phyloP scores from a whole-genome alignment of 148 eudicot species.

The Fagopyrum esculentum region DNA sequence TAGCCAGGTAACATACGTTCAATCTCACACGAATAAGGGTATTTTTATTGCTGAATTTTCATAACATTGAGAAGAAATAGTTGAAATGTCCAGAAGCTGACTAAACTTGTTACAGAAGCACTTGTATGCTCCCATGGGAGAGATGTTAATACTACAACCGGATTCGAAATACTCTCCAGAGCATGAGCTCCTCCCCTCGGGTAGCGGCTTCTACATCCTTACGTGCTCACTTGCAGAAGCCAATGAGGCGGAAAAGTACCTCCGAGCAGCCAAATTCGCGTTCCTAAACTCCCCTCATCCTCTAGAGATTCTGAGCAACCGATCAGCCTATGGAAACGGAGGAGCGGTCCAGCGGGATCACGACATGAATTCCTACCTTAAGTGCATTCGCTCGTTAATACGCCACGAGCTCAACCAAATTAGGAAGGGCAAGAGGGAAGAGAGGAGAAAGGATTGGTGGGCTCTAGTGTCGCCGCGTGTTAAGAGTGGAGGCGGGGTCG shows the following conservation, averaged over 20 bases:
- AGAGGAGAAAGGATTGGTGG: slow-evolving; percentile 67
- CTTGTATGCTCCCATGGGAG: slow-evolving; percentile 90
- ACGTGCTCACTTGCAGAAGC: slow-evolving; percentile 32
- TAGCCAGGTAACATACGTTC: slow-evolving; percentile 44
- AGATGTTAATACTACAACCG: slow-evolving; percentile 83
- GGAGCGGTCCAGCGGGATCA: slow-evolving; percentile 83
- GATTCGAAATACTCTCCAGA: slow-evolving; percentile 72
- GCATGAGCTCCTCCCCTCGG: slow-evolving; percentile 82
- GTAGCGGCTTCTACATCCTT: slow-evolving; percentile 70
- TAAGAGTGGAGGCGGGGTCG: slow-evolving; percentile 20
- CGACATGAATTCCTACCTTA: slow-evolving; percentile 74
- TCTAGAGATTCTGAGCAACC: slow-evolving; percentile 85
- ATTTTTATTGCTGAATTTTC: background rate
- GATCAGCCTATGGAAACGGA: slow-evolving; percentile 71
- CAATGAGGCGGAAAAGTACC: slow-evolving; percentile 46
- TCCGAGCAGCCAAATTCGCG: slow-evolving; percentile 52
- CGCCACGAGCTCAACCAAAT: slow-evolving; percentile 58
- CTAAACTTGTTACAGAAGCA: slow-evolving; percentile 41
- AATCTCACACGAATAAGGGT: background rate
- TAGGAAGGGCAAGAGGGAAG: slow-evolving; percentile 48
- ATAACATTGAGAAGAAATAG: background rate
- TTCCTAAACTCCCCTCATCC: slow-evolving; percentile 91
- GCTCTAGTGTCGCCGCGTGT: slow-evolving; percentile 41
- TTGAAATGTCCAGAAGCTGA: background rate
- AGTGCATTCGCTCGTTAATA: slow-evolving; percentile 50